These are phyloP conservation scores for Gossypium longicalyx DNA, from an alignment of 345 rosid genomes.

Conservation along the genomic window DNA sequence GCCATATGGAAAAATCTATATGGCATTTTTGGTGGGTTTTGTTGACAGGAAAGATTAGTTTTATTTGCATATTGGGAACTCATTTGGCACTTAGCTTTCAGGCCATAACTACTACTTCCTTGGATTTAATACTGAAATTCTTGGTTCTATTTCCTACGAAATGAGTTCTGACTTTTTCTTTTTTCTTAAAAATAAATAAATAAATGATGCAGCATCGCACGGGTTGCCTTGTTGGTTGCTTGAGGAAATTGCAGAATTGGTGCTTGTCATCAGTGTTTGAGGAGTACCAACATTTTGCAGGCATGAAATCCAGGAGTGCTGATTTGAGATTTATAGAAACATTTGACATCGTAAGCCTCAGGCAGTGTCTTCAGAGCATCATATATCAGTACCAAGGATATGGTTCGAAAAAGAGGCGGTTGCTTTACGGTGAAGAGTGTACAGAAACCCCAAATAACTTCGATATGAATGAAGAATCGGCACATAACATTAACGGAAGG, in stretches of 20 bases:
- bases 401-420: conserved; percentile 58
- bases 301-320: conserved; percentile 46
- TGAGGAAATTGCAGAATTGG: conserved; percentile 81
- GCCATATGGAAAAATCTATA: background rate
- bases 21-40: background rate
- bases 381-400: conserved; percentile 76
- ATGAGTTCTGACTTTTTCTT: background rate
- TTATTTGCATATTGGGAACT: background rate
- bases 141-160: background rate
- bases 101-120: background rate
- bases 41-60: background rate
- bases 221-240: conserved; percentile 80
- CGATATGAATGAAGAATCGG: conserved; percentile 17
- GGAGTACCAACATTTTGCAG: conserved; percentile 67
- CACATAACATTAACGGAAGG: background rate
- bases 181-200: background rate
- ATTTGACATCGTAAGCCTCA: conserved; percentile 39
- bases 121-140: background rate
- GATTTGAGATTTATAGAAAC: conserved; percentile 64
- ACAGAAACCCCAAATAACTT: conserved; percentile 45
- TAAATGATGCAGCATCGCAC: conserved; percentile 67
- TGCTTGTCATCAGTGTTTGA: conserved; percentile 64
- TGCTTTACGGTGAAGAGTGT: conserved; percentile 55
- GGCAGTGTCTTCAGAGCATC: conserved; percentile 59
- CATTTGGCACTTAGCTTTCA: background rate